Conservation (phyloP, 257 asterid species). For the Gardenia jasminoides region DNA sequence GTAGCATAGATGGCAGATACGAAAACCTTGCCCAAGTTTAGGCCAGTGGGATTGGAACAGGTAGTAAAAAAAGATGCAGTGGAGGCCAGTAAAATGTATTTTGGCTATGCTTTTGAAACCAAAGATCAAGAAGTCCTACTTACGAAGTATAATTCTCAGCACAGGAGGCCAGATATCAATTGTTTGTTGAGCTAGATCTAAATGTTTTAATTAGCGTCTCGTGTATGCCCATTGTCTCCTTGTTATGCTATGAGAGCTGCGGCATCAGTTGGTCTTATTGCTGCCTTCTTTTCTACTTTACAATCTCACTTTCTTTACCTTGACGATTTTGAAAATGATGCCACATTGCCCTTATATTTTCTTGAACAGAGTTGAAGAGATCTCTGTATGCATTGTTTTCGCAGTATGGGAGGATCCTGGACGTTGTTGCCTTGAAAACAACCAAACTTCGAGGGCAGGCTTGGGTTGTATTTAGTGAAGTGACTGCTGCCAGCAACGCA, state of each 20-base stretch:
- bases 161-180: not conserved
- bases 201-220: not conserved
- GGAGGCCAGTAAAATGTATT: not conserved
- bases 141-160: not conserved
- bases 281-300: not conserved
- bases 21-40: not conserved
- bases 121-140: not conserved
- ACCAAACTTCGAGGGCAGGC: slow-evolving; percentile 97
- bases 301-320: not conserved
- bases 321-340: not conserved
- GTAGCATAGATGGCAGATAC: not conserved
- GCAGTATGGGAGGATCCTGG: slow-evolving; percentile 95
- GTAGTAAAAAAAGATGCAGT: too few species aligned
- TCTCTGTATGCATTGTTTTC: slow-evolving; percentile 96
- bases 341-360: not conserved
- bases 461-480: slow-evolving; percentile 91
- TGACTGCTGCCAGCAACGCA: slow-evolving; percentile 93
- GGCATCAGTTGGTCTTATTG: not conserved
- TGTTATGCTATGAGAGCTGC: not conserved
- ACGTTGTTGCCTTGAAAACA: slow-evolving; percentile 86
- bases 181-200: not conserved
- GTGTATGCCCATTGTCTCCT: not conserved
- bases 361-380: slow-evolving; percentile 94
- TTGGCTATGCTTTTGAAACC: not conserved
- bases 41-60: too few species aligned